Evolutionary conservation across 306 rosid genomes (phyloP).

Genomic region (Casuarina glauca): DNA sequence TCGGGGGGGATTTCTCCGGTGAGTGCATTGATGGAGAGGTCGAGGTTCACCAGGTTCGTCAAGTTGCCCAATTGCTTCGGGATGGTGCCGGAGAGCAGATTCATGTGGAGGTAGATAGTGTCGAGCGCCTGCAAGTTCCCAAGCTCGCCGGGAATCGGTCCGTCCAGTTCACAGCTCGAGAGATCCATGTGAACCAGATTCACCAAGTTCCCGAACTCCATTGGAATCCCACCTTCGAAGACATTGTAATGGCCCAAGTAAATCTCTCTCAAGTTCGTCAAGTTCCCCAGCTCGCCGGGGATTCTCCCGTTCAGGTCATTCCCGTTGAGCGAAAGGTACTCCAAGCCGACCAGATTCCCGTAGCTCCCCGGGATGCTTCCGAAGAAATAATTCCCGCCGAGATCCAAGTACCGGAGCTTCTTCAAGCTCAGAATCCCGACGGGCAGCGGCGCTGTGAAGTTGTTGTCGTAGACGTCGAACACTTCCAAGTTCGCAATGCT

Average conservation of each 20-base stretch:
- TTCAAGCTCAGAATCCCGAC: conserved; percentile 42
- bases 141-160: conserved; percentile 65
- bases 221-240: conserved; percentile 79
- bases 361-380: conserved; percentile 66
- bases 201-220: conserved; percentile 59
- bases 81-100: conserved; percentile 66
- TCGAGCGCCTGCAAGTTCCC: conserved; percentile 64
- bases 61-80: conserved; percentile 73
- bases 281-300: conserved; percentile 76
- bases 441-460: conserved; percentile 73
- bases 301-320: conserved; percentile 69
- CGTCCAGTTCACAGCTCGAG: conserved; percentile 64
- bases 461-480: conserved; percentile 72
- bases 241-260: conserved; percentile 75
- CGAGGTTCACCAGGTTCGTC: conserved; percentile 55
- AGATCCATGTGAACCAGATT: conserved; percentile 71
- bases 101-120: conserved; percentile 70
- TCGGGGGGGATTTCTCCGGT: conserved; percentile 79
- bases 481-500: conserved; percentile 55
- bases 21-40: conserved; percentile 76
- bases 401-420: conserved; percentile 66
- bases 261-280: conserved; percentile 56
- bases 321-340: conserved; percentile 74
- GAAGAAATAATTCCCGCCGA: conserved; percentile 72
- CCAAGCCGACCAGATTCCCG: conserved; percentile 50